Percentiles rank a stretch among this genome's conserved stretches.
phyloP scores from a whole-genome alignment of 2,329 filamentous ascomycete species.

The Emmonsiellopsis sp. region DNA sequence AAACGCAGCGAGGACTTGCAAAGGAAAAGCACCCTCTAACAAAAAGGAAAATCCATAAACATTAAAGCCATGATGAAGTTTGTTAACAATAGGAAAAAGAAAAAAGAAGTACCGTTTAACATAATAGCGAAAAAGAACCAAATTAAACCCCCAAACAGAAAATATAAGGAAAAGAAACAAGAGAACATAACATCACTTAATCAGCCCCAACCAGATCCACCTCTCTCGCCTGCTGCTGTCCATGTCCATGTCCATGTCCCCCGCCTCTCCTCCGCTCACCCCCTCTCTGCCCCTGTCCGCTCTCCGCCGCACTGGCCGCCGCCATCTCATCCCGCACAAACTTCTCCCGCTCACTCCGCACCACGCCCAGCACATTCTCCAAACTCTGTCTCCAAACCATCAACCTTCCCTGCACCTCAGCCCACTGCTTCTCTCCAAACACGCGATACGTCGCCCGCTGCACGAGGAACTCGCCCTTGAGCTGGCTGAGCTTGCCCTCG shows the following conservation, averaged over 20 bases:
- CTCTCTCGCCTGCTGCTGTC: conserved; percentile 23
- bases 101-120: background rate
- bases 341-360: conserved; percentile 71
- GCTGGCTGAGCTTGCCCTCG: conserved; percentile 91
- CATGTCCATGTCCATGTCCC: conserved; percentile 10
- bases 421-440: conserved; percentile 97
- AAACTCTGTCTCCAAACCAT: conserved; percentile 86
- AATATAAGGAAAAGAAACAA: conserved; percentile 15
- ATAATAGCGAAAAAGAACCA: background rate
- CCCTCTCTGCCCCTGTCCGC: conserved; percentile 17
- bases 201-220: conserved; percentile 26
- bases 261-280: conserved; percentile 25
- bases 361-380: conserved; percentile 64
- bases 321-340: conserved; percentile 58
- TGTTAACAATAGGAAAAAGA: background rate
- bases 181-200: conserved; percentile 13
- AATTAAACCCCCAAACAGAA: conserved; percentile 11
- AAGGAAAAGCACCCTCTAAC: background rate
- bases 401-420: conserved; percentile 79
- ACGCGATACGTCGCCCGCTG: conserved; percentile 95
- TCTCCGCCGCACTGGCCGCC: conserved; percentile 49
- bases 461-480: conserved; percentile 86
- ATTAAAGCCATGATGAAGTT: too few species aligned
- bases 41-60: background rate
- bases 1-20: too few species aligned